Percentiles rank a stretch among this genome's conserved stretches.
These are phyloP conservation scores for Hygrocybe punicea DNA, from an alignment of 768 basidiomycete genomes.

Conservation along the genomic window DNA sequence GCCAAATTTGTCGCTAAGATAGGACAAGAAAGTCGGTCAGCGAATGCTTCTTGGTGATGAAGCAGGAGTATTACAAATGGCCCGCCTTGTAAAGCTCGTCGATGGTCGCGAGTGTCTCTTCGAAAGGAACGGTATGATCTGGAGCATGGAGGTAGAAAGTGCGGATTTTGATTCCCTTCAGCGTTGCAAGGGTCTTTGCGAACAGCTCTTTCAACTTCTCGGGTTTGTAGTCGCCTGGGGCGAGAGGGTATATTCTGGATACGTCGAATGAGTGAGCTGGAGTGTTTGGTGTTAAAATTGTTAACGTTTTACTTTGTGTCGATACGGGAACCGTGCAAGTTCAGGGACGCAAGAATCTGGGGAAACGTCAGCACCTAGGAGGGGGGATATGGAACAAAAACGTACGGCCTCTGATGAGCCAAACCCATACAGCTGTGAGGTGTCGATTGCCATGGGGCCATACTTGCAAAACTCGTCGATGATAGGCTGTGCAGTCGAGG, in stretches of 20 bases:
- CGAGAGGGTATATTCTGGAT: slow-evolving; percentile 40
- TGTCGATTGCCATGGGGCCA: slow-evolving; percentile 44
- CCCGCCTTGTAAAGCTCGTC: slow-evolving; percentile 43
- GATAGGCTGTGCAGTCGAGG: slow-evolving; percentile 39
- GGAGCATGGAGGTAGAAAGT: slow-evolving; percentile 49
- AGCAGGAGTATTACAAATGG: slow-evolving; percentile 22
- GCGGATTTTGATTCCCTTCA: slow-evolving; percentile 40
- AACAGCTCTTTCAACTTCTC: slow-evolving; percentile 38
- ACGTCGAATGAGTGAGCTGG: neutral
- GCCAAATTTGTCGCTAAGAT: slow-evolving; percentile 43
- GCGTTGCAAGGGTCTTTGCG: slow-evolving; percentile 35
- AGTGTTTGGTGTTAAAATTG: neutral
- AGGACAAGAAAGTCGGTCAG: neutral
- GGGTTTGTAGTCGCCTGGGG: slow-evolving; percentile 43
- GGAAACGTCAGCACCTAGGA: neutral
- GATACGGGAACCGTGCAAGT: slow-evolving; percentile 36
- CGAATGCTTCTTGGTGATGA: no score
- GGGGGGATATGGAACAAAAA: neutral
- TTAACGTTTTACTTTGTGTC: slow-evolving; percentile 42
- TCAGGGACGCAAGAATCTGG: slow-evolving; percentile 38
- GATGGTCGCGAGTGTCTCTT: slow-evolving; percentile 41
- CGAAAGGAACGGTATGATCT: slow-evolving; percentile 44
- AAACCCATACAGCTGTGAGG: slow-evolving; percentile 42
- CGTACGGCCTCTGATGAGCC: slow-evolving; percentile 46
- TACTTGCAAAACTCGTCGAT: slow-evolving; percentile 40